Evolutionary conservation across 1,284 basidiomycete genomes (phyloP).

Genomic region (Tilletia walkeri): DNA sequence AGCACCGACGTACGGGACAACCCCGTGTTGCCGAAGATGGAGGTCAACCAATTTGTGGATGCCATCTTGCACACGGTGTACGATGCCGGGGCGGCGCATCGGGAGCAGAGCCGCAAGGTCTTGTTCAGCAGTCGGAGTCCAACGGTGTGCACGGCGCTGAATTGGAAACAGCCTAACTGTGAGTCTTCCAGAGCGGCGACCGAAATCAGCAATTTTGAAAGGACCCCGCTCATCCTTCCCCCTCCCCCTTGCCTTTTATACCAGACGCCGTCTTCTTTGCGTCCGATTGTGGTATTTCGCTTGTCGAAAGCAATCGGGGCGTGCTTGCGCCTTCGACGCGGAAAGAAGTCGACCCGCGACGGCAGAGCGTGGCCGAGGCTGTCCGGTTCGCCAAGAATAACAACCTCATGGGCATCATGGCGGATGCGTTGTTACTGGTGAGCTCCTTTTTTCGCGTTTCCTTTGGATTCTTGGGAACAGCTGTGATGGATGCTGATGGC

Average conservation of each 20-base stretch:
- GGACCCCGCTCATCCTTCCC: constrained; percentile 24
- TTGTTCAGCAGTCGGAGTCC: constrained; percentile 49
- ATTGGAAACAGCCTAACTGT: constrained; percentile 99
- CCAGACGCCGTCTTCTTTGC: constrained; percentile 87
- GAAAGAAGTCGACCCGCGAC: constrained; percentile 61
- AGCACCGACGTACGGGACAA: constrained; percentile 43
- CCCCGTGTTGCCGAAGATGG: constrained; percentile 42
- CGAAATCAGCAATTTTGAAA: no score
- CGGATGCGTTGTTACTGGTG: constrained; percentile 84
- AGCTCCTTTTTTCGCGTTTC: constrained; percentile 41
- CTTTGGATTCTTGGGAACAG: neutral
- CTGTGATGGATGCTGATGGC: neutral
- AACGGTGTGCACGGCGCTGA: constrained; percentile 67
- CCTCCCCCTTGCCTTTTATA: neutral
- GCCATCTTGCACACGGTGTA: constrained; percentile 53
- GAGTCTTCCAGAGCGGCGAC: constrained; percentile 47
- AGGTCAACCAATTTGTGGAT: constrained; percentile 52
- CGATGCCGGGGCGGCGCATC: constrained; percentile 42
- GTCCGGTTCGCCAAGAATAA: constrained; percentile 92
- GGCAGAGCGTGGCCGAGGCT: constrained; percentile 76
- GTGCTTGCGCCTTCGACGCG: constrained; percentile 55
- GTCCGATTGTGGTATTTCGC: constrained; percentile 74
- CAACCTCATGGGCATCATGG: constrained; percentile 87
- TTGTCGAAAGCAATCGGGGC: constrained; percentile 28
- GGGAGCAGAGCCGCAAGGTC: constrained; percentile 46